Conservation (phyloP, 164 flowering plant species). For the Liquidambar formosana region DNA sequence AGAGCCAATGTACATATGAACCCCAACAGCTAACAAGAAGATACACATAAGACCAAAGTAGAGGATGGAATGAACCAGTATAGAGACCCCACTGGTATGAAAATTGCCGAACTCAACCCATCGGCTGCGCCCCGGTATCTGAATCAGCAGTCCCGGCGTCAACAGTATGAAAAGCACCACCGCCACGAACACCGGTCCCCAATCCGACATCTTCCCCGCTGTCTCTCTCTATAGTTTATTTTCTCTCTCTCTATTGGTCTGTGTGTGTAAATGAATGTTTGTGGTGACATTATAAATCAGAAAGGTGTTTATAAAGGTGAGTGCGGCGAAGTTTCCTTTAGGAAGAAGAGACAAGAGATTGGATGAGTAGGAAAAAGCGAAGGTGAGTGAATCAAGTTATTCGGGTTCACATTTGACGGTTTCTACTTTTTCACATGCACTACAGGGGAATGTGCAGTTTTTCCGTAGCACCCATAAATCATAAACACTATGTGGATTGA, state of each 20-base stretch:
- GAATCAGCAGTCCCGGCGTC: constrained; percentile 58
- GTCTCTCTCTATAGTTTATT: not conserved
- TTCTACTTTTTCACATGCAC: constrained; percentile 14
- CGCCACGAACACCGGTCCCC: constrained; percentile 66
- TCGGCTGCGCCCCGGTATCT: constrained; percentile 47
- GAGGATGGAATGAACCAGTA: constrained; percentile 52
- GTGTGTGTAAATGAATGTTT: no score
- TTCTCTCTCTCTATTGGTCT: no score
- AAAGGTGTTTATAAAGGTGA: constrained; percentile 1
- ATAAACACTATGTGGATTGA: no score
- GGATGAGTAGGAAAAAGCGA: constrained; percentile 23
- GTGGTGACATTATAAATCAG: no score
- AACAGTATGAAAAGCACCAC: constrained; percentile 60
- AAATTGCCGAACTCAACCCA: constrained; percentile 53
- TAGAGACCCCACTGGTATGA: constrained; percentile 58
- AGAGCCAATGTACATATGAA: constrained; percentile 50
- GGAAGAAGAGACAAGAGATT: constrained; percentile 7
- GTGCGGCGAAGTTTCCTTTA: not conserved
- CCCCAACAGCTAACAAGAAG: constrained; percentile 52
- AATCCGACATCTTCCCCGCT: constrained; percentile 47
- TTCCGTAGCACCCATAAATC: no score
- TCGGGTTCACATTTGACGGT: constrained; percentile 21
- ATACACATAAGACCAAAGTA: constrained; percentile 60
- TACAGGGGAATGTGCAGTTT: no score
- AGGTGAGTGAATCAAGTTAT: constrained; percentile 26